Conservation (phyloP, 2,329 filamentous ascomycete species). For the Calonectria hawksworthii region DNA sequence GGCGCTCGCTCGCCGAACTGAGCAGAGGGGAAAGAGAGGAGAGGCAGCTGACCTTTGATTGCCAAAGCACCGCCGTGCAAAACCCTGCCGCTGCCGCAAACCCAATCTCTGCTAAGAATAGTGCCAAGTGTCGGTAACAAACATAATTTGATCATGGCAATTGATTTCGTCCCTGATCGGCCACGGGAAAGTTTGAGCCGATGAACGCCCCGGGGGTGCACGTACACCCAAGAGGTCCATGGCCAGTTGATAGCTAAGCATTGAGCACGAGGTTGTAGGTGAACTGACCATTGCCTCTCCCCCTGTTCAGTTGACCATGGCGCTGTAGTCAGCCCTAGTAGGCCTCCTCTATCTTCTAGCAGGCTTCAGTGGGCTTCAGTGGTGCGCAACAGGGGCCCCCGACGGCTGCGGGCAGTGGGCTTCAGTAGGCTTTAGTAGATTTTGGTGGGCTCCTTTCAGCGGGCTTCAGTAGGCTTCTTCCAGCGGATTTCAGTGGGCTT, state of each 20-base stretch:
- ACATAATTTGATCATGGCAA: background rate
- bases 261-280: background rate
- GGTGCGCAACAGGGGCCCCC: too few relatives aligned
- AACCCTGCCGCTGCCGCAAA: background rate
- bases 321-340: too few relatives aligned
- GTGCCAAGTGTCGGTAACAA: background rate
- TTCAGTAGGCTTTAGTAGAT: too few relatives aligned
- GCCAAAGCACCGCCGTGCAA: background rate
- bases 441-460: too few relatives aligned
- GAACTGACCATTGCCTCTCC: too few relatives aligned
- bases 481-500: too few relatives aligned
- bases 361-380: too few relatives aligned
- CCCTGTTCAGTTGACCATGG: too few relatives aligned
- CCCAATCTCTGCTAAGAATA: background rate
- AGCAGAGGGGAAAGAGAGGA: background rate
- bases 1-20: background rate
- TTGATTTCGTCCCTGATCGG: background rate
- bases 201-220: background rate
- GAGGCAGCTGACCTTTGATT: background rate
- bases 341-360: too few relatives aligned
- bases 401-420: too few relatives aligned
- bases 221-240: background rate
- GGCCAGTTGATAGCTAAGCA: background rate
- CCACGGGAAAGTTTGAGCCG: background rate
- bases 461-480: too few relatives aligned